Percentiles rank a stretch among this genome's conserved stretches.
Conservation (phyloP, 306 rosid genomes). For the Rosa lucieae region DNA sequence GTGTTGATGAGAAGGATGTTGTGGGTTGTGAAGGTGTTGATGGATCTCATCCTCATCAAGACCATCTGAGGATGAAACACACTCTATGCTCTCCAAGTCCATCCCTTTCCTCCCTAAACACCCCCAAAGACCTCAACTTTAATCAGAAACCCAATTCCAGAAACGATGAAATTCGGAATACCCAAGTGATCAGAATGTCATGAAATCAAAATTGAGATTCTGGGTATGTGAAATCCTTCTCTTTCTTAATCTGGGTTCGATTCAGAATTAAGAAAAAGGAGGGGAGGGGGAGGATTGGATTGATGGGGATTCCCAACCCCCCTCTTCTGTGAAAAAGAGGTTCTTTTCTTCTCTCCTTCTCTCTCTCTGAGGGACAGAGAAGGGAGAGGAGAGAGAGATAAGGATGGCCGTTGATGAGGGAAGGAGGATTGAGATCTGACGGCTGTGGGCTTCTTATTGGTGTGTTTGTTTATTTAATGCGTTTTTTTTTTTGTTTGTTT, state of each 20-base stretch:
- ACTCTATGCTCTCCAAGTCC: constrained; percentile 90
- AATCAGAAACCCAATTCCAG: not conserved
- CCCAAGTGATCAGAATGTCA: constrained; percentile 23
- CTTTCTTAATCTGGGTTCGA: not conserved
- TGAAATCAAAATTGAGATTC: not conserved
- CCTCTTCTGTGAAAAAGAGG: constrained; percentile 37
- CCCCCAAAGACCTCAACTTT: constrained; percentile 2
- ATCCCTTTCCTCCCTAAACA: constrained; percentile 25
- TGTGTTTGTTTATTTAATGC: no score
- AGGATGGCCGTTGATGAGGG: constrained; percentile 45
- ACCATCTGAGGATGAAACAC: constrained; percentile 78
- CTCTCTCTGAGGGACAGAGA: constrained; percentile 28
- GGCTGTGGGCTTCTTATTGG: constrained; percentile 18
- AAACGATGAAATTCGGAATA: not conserved
- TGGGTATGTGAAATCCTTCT: not conserved
- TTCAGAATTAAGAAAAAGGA: constrained; percentile 25
- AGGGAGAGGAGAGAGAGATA: constrained; percentile 33
- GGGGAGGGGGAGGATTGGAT: constrained; percentile 22
- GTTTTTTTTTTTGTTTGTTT: no score
- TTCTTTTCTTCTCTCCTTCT: constrained; percentile 53
- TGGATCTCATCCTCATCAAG: constrained; percentile 96
- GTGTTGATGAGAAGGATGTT: constrained; percentile 42
- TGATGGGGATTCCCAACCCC: constrained; percentile 40
- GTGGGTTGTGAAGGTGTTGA: constrained; percentile 32
- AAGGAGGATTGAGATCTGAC: constrained; percentile 45